Conservation (phyloP, 208 protist species). For the Leishmania lainsoni region DNA sequence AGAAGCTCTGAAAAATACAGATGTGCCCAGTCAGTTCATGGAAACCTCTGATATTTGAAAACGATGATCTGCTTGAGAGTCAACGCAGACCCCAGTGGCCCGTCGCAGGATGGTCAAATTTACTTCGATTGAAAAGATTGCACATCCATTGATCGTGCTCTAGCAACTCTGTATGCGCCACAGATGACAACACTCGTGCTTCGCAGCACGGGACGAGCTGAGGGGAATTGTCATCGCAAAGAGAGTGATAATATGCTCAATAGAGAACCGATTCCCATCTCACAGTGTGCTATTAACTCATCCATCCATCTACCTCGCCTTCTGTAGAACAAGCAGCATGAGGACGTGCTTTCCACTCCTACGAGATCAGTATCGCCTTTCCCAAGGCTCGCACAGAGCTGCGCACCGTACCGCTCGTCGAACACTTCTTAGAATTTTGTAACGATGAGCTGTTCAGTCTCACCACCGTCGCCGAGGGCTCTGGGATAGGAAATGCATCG, state of each 20-base stretch:
- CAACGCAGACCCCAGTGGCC: conserved; percentile 40
- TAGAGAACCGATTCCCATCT: conserved; percentile 3
- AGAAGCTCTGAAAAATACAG: background rate
- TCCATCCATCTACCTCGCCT: background rate
- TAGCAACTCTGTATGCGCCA: conserved; percentile 40
- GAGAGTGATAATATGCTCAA: conserved; percentile 25
- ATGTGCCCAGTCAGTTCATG: background rate
- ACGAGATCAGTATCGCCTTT: conserved; percentile 35
- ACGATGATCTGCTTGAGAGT: conserved; percentile 40
- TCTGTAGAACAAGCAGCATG: conserved; percentile 28
- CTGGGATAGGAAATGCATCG: background rate
- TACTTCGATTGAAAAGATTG: conserved; percentile 12
- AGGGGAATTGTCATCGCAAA: conserved; percentile 48
- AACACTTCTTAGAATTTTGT: conserved; percentile 14
- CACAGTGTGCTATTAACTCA: conserved; percentile 3
- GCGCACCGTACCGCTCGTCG: conserved; percentile 13
- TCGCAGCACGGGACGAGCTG: conserved; percentile 40
- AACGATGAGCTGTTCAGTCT: conserved; percentile 32
- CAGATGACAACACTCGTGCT: conserved; percentile 41
- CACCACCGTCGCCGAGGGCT: conserved; percentile 14
- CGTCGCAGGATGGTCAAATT: conserved; percentile 37
- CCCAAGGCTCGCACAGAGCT: conserved; percentile 39
- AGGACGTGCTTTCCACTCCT: conserved; percentile 36
- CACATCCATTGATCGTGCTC: conserved; percentile 13
- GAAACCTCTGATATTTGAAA: conserved; percentile 25